These are phyloP conservation scores for Plasmodiophora brassicae DNA, from an alignment of 208 protist genomes.

Conservation along the genomic window DNA sequence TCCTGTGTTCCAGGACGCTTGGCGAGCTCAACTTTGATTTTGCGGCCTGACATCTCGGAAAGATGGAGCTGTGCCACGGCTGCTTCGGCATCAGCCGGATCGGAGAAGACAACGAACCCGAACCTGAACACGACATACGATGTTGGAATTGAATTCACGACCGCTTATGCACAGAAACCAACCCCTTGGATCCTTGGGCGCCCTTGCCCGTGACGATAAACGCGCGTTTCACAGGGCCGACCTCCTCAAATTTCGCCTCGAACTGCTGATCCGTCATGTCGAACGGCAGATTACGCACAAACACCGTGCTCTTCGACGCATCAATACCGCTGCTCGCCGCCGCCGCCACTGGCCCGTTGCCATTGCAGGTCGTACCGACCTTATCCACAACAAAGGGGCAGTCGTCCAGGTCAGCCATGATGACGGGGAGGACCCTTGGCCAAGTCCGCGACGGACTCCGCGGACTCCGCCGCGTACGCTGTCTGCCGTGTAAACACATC, in stretches of 20 bases:
- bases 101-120: conserved; percentile 20
- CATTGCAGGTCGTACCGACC: background rate
- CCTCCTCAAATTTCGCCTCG: background rate
- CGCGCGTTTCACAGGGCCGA: background rate
- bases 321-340: background rate
- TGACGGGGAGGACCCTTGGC: too few species aligned
- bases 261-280: background rate
- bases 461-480: too few species aligned
- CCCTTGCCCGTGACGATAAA: background rate
- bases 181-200: background rate
- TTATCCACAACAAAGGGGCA: background rate
- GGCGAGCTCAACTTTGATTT: conserved; percentile 26
- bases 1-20: too few species aligned
- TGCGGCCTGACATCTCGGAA: background rate
- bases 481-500: too few species aligned
- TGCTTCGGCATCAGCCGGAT: background rate
- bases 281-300: conserved; percentile 21
- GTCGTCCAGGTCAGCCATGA: background rate
- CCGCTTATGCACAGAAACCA: background rate
- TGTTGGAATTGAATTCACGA: too few species aligned
- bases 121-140: too few species aligned
- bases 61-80: background rate
- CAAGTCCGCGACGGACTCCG: too few species aligned
- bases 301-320: background rate
- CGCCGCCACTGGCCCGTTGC: too few species aligned